A percentile compares a stretch with the other conserved stretches of the same genome.
These are phyloP conservation scores for Rhytidiadelphus loreus DNA, from an alignment of 225 moss, liverwort and hornwort species.

Conservation along the genomic window DNA sequence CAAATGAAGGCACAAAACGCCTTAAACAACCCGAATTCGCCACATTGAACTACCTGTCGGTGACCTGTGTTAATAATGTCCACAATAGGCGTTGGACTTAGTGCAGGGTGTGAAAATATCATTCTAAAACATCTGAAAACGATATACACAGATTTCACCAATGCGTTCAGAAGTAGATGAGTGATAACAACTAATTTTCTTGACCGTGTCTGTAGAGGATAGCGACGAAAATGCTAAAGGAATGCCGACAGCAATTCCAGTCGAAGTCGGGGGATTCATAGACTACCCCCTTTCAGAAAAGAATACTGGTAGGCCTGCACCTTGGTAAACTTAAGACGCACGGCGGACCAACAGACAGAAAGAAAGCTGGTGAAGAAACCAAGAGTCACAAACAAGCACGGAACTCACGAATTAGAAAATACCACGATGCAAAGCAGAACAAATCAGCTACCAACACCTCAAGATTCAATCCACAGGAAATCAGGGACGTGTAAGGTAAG, in stretches of 20 bases:
- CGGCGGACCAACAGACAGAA: no score
- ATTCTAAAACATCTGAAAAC: not conserved
- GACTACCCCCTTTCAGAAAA: not conserved
- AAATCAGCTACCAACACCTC: not conserved
- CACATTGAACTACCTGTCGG: not conserved
- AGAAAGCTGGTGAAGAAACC: not conserved
- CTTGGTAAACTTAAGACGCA: not conserved
- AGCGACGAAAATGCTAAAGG: no score
- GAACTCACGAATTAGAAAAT: not conserved
- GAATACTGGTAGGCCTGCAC: no score
- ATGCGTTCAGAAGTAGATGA: not conserved
- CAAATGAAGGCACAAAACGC: fast-evolving
- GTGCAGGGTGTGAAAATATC: no score
- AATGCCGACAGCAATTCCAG: no score
- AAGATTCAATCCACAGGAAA: not conserved
- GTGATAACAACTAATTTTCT: no score
- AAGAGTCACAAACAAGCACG: not conserved
- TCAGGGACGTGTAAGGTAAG: not conserved
- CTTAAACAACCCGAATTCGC: not conserved
- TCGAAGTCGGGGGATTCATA: no score
- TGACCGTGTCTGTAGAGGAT: not conserved
- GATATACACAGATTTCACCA: no score
- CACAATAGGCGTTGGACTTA: no score
- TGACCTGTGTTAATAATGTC: no score
- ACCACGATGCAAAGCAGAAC: not conserved